These are phyloP conservation scores for Fraxinus greggii DNA, from an alignment of 305 asterid species.

Conservation along the genomic window DNA sequence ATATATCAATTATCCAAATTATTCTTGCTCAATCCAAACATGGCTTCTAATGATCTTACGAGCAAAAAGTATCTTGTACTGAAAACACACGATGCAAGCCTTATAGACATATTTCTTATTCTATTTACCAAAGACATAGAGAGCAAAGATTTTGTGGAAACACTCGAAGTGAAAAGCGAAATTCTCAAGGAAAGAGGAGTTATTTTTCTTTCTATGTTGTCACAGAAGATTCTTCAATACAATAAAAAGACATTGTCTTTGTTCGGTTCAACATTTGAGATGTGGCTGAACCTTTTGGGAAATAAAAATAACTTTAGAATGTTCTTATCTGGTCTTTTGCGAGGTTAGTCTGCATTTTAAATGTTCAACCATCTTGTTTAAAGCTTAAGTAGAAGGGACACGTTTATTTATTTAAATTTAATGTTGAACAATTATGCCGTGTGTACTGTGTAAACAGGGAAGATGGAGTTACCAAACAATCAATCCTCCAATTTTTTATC, in stretches of 20 bases:
- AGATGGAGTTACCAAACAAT: conserved; percentile 26
- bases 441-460: conserved; percentile 16
- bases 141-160: conserved; percentile 31
- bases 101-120: conserved; percentile 31
- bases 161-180: conserved; percentile 16
- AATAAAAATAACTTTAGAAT: conserved; percentile 20
- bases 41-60: conserved; percentile 16
- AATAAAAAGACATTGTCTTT: conserved; percentile 17
- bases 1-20: background rate
- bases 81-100: conserved; percentile 37
- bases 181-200: conserved; percentile 23
- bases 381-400: too few relatives aligned
- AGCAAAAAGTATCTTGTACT: conserved; percentile 31
- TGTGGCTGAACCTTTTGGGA: conserved; percentile 39
- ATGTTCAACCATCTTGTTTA: too few relatives aligned
- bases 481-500: conserved; percentile 24
- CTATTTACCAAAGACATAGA: conserved; percentile 32
- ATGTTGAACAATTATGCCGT: too few relatives aligned
- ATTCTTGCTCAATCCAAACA: background rate
- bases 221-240: conserved; percentile 32
- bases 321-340: conserved; percentile 33
- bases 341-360: conserved; percentile 30
- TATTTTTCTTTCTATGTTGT: conserved; percentile 30
- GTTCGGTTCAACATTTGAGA: conserved; percentile 39
- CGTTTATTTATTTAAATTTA: too few relatives aligned